Conservation (phyloP, 2,329 filamentous ascomycete genomes). For the Colletotrichum graminicola region DNA sequence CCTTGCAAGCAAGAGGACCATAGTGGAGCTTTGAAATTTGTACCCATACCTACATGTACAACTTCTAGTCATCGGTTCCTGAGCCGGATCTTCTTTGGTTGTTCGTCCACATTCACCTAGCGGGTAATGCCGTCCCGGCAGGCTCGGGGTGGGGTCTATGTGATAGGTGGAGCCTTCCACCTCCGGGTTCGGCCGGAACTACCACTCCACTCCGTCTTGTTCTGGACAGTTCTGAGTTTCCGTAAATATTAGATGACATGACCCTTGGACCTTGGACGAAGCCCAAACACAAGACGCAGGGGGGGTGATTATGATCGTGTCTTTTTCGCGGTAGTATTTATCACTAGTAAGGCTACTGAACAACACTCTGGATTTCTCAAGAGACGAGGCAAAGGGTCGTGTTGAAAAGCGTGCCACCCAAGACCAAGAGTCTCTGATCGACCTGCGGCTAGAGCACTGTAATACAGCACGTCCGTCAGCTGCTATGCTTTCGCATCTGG, state of each 20-base stretch:
- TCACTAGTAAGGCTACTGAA: not conserved
- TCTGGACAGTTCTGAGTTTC: not conserved
- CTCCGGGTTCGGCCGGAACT: conserved; percentile 6
- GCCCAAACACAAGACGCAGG: too few species aligned
- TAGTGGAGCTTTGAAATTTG: conserved; percentile 25
- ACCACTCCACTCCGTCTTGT: not conserved
- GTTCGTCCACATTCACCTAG: conserved; percentile 4
- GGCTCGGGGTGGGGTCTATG: conserved; percentile 20
- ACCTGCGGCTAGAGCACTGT: too few species aligned
- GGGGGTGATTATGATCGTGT: not conserved
- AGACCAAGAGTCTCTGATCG: too few species aligned
- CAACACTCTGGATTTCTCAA: too few species aligned
- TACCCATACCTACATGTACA: conserved; percentile 21
- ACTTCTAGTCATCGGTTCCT: not conserved
- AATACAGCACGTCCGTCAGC: not conserved
- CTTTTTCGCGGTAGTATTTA: not conserved
- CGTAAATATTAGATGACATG: not conserved
- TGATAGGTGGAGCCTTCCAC: not conserved
- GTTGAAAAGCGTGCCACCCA: not conserved
- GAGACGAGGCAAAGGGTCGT: not conserved
- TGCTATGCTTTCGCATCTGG: not conserved
- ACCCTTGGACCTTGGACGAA: not conserved
- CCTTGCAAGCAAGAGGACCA: conserved; percentile 24
- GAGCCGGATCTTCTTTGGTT: conserved; percentile 3
- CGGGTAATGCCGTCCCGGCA: conserved; percentile 4